Conservation (phyloP, 2,329 filamentous ascomycete genomes). For the Bimuria novae-zelandiae region DNA sequence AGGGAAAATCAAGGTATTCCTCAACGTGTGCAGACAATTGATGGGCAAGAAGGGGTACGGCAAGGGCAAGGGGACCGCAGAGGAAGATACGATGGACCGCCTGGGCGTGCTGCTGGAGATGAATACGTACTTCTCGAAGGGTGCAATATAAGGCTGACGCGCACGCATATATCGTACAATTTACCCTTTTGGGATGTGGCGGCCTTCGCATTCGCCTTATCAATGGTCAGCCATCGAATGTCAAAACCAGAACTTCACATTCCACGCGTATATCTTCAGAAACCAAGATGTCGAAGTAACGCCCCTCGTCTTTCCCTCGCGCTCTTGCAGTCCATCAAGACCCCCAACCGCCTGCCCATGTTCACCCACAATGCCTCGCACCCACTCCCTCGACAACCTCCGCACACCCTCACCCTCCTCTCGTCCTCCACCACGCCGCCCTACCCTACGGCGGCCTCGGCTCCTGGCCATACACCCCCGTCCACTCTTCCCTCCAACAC, state of each 20-base stretch:
- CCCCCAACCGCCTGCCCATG: background rate
- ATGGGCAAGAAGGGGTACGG: slow-evolving; percentile 62
- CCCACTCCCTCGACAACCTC: slow-evolving; percentile 24
- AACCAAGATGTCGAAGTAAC: too few relatives aligned
- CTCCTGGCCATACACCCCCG: slow-evolving; percentile 17
- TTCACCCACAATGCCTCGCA: slow-evolving; percentile 5
- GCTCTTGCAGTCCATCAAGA: background rate
- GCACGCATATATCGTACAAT: background rate
- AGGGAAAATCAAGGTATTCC: slow-evolving; percentile 74
- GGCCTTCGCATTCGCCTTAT: background rate
- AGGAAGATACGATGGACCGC: slow-evolving; percentile 67
- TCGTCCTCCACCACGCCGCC: slow-evolving; percentile 24
- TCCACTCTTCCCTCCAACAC: background rate
- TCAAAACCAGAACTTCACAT: background rate
- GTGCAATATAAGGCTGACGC: background rate
- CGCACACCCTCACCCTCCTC: slow-evolving; percentile 27
- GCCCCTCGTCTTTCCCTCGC: too few relatives aligned
- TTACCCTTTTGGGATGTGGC: background rate
- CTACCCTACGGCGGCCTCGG: slow-evolving; percentile 27
- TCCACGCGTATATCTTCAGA: too few relatives aligned
- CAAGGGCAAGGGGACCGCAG: slow-evolving; percentile 43
- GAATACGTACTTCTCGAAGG: slow-evolving; percentile 63
- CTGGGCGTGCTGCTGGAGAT: slow-evolving; percentile 73
- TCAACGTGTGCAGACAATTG: slow-evolving; percentile 71
- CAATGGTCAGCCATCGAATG: background rate